Conservation (phyloP, 2,329 filamentous ascomycete species). For the Lecanoromycetidae sp. region DNA sequence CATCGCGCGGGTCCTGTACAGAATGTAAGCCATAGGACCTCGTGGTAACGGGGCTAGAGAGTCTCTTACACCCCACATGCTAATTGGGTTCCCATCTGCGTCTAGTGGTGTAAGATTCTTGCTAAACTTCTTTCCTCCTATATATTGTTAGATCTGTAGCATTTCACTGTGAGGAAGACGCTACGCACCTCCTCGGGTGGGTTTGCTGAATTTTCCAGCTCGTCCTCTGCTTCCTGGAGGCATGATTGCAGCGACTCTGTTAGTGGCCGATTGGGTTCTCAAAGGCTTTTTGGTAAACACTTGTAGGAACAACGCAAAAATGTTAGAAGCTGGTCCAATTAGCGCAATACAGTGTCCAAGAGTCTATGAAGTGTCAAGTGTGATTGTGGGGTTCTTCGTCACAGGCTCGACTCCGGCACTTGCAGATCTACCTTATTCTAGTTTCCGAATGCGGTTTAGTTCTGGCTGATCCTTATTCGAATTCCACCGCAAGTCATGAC, state of each 20-base stretch:
- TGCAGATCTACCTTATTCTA: background rate
- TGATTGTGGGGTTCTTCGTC: conserved; percentile 1
- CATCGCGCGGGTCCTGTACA: conserved; percentile 26
- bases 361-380: background rate
- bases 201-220: conserved; percentile 90
- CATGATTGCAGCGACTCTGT: conserved; percentile 24
- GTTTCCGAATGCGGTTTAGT: background rate
- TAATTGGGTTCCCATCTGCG: conserved; percentile 73
- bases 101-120: conserved; percentile 80
- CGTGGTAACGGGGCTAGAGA: background rate
- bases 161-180: background rate
- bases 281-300: background rate
- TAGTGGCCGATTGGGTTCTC: background rate
- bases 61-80: conserved; percentile 65
- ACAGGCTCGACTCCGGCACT: background rate
- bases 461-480: background rate
- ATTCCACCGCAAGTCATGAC: background rate
- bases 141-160: no score
- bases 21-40: conserved; percentile 5
- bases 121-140: conserved; percentile 92
- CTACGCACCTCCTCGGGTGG: conserved; percentile 70
- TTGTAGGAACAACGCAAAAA: background rate
- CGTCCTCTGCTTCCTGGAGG: conserved; percentile 55
- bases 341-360: background rate
- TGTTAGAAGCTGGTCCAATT: background rate